phyloP scores from a whole-genome alignment of 2,329 filamentous ascomycete species.

The Diaporthe citri region DNA sequence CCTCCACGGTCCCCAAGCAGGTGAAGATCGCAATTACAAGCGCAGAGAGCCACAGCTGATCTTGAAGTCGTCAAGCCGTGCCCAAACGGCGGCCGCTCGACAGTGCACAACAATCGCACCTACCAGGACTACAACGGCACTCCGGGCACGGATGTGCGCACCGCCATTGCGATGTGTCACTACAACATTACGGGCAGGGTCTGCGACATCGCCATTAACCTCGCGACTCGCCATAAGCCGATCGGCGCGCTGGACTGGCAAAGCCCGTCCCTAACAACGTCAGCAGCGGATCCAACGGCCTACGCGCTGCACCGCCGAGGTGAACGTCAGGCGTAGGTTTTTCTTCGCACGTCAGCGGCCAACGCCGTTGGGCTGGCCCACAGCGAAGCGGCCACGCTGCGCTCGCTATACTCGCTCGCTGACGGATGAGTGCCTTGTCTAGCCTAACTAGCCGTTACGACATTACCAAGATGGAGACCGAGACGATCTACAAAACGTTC shows the following conservation, averaged over 20 bases:
- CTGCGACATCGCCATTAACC: slow-evolving; percentile 29
- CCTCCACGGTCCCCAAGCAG: neutral
- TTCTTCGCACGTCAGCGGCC: slow-evolving; percentile 52
- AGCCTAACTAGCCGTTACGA: slow-evolving; percentile 47
- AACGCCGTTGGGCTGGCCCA: slow-evolving; percentile 55
- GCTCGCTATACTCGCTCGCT: slow-evolving; percentile 53
- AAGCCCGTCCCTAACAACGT: slow-evolving; percentile 54
- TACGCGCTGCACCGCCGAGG: slow-evolving; percentile 52
- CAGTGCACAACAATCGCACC: slow-evolving; percentile 51
- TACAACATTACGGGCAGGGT: slow-evolving; percentile 48
- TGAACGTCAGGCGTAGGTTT: slow-evolving; percentile 50
- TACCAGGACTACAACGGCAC: slow-evolving; percentile 47
- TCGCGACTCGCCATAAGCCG: slow-evolving; percentile 52
- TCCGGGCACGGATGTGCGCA: slow-evolving; percentile 50
- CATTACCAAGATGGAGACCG: slow-evolving; percentile 45
- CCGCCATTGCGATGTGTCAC: slow-evolving; percentile 49
- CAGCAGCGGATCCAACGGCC: slow-evolving; percentile 53
- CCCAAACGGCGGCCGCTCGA: slow-evolving; percentile 49
- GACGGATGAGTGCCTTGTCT: slow-evolving; percentile 52
- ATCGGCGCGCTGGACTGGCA: slow-evolving; percentile 48
- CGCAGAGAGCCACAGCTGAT: slow-evolving; percentile 51
- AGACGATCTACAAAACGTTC: slow-evolving; percentile 50
- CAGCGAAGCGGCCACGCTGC: slow-evolving; percentile 48
- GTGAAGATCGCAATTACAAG: slow-evolving; percentile 57
- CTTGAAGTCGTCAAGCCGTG: slow-evolving; percentile 48